Evolutionary conservation across 2,329 filamentous ascomycete species (phyloP).

Genomic region (Septoria linicola): DNA sequence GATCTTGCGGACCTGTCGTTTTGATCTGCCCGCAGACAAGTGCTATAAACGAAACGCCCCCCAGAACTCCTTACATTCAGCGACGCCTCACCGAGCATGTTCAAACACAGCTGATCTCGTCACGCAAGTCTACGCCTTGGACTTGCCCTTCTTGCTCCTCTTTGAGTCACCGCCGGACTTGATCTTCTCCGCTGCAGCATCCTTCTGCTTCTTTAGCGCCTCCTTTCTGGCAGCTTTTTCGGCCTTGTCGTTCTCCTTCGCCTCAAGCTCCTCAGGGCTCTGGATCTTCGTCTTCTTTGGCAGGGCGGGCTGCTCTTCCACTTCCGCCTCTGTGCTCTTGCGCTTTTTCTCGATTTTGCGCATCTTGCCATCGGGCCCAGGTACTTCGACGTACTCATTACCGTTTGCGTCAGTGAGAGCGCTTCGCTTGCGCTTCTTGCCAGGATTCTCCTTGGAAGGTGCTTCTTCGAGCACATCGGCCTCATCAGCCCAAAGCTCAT

Average conservation of each 20-base stretch:
- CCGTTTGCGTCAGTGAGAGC: conserved; percentile 29
- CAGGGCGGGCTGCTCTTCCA: conserved; percentile 23
- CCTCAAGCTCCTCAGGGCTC: conserved; percentile 23
- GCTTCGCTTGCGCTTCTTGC: conserved; percentile 38
- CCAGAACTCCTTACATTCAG: too few relatives aligned
- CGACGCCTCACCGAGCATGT: too few relatives aligned
- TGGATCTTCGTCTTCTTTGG: conserved; percentile 36
- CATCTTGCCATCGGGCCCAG: conserved; percentile 38
- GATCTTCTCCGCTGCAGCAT: conserved; percentile 19
- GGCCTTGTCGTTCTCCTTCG: conserved; percentile 23
- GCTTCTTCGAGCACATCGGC: conserved; percentile 65
- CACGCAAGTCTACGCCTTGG: conserved; percentile 9
- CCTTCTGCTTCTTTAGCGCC: conserved; percentile 33
- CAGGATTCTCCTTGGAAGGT: conserved; percentile 33
- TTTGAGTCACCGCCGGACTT: conserved; percentile 17
- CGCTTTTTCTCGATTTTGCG: conserved; percentile 32
- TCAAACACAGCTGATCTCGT: neutral
- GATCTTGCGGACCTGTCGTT: conserved; percentile 12
- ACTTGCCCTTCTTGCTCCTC: conserved; percentile 17
- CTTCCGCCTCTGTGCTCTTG: conserved; percentile 21
- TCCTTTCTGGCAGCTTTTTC: conserved; percentile 32
- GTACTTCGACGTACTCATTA: conserved; percentile 32
- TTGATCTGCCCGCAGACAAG: neutral
- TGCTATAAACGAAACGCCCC: neutral
- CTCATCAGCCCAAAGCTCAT: conserved; percentile 84